Evolutionary conservation across 73 alveolate species (phyloP).

Genomic region (Paramecium biaurelia): DNA sequence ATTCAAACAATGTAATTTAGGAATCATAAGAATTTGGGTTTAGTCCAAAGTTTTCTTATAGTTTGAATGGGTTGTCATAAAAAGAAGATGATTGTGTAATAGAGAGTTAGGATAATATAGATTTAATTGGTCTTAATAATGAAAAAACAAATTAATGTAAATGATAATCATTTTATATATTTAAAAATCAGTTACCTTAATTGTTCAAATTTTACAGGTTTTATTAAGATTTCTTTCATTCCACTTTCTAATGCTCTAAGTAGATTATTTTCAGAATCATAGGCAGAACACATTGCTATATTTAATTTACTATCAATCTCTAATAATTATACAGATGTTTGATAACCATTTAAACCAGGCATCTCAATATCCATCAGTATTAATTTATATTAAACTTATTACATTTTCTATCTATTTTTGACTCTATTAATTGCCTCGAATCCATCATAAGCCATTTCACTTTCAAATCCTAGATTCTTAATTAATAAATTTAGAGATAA

Average conservation of each 20-base stretch:
- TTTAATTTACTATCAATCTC: not conserved
- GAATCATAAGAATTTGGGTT: not conserved
- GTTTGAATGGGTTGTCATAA: not conserved
- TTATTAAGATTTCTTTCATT: conserved; percentile 43
- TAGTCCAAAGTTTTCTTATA: not conserved
- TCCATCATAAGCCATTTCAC: conserved; percentile 62
- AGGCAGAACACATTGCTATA: conserved; percentile 54
- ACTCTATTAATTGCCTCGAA: not conserved
- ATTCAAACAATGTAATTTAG: not conserved
- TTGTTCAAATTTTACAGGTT: conserved; percentile 54
- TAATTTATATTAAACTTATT: not conserved
- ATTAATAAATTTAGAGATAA: not conserved
- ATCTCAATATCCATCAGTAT: conserved; percentile 63
- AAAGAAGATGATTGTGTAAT: not conserved
- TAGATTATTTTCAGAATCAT: conserved; percentile 34
- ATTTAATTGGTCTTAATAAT: not conserved
- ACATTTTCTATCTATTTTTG: not conserved
- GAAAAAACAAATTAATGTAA: not conserved
- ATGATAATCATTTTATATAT: not conserved
- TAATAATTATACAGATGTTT: not conserved
- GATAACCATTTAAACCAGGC: conserved; percentile 64
- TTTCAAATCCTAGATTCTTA: not conserved
- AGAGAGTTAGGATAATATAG: not conserved
- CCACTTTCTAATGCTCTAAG: conserved; percentile 29
- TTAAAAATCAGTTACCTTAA: not conserved